A percentile compares a stretch with the other conserved stretches of the same genome.
These are phyloP conservation scores for Monosporascus sp. DNA, from an alignment of 2,329 filamentous ascomycete genomes.

Conservation along the genomic window DNA sequence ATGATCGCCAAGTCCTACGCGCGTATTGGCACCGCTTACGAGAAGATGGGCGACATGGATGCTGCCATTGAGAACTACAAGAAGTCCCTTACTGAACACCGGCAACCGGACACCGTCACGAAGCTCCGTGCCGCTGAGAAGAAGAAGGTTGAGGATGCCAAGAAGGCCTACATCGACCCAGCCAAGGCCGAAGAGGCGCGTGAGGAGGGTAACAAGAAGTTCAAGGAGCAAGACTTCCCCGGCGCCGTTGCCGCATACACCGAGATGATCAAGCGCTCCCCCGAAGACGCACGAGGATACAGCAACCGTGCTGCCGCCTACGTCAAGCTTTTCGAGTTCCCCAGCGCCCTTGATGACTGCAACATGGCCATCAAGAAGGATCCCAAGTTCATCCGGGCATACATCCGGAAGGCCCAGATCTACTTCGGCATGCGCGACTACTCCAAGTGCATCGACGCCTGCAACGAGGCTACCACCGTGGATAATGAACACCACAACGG, in stretches of 20 bases:
- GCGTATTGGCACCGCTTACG: constrained; percentile 88
- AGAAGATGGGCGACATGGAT: constrained; percentile 76
- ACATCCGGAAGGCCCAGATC: constrained; percentile 93
- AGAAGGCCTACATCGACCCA: constrained; percentile 79
- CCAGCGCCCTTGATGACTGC: constrained; percentile 88
- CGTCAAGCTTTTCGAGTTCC: constrained; percentile 95
- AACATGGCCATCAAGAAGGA: constrained; percentile 88
- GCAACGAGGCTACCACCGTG: constrained; percentile 71
- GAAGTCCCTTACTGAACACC: constrained; percentile 91
- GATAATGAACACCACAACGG: constrained; percentile 65
- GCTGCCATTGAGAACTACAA: constrained; percentile 87
- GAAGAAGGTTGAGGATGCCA: constrained; percentile 70
- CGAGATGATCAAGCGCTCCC: constrained; percentile 95
- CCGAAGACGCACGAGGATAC: constrained; percentile 89
- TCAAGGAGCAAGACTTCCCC: constrained; percentile 95
- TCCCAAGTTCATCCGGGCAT: constrained; percentile 87
- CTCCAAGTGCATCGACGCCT: constrained; percentile 88
- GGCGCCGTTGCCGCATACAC: constrained; percentile 89
- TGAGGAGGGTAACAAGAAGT: constrained; percentile 91
- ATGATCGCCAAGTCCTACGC: constrained; percentile 97
- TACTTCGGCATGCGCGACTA: constrained; percentile 98
- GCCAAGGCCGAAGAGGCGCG: constrained; percentile 92
- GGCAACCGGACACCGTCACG: constrained; percentile 85
- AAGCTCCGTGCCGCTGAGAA: constrained; percentile 93
- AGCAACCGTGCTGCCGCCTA: constrained; percentile 96